Base-by-base conservation (phyloP, 2,329 filamentous ascomycete genomes). In the Diplodia scrobiculata region DNA sequence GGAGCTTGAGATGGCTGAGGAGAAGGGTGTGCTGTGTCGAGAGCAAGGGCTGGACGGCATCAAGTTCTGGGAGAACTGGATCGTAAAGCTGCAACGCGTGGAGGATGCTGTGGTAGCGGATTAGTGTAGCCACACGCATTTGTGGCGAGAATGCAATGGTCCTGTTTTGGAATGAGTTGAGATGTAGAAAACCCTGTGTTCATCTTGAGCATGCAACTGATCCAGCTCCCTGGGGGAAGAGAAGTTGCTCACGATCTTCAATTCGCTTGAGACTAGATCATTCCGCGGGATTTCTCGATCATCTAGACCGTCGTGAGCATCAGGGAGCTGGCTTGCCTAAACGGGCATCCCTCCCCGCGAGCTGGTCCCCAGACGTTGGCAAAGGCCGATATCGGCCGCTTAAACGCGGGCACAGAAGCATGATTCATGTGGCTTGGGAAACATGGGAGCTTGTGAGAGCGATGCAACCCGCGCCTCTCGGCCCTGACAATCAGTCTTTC, bases 1-100 rank as follows among this genome's bases (percentile, higher is more conserved):
- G 76, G 95, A 99, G 79, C 83, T 99, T 13, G 91, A 97, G 75
- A 97, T 99, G 94, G 93, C 93, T 0, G 95, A 99, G 77, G 94
- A 98, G 76, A 87, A 86, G 66, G 95, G 95, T 0, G 87, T 88
- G 2, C 76, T 99, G 21, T 98, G 94, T 76, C 88, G 95, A 55
- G 95, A 99, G 76, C 93, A 96, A 72, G 89, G 92, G 4, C 86
- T 98, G 14, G 93, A 97, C 76, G 95, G 95, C 0, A 82, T 96
- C 54, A 89, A 89, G 72, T 99, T 96, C 77, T 99, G 95, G 95
- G 88, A 91, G 78, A 99, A 99, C 67, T 79, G 77, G 77, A 71
- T 80, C 36, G 67, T 70, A 13, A 62, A 66, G 14, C 29, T 64
- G 17, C 67, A 66, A 5, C 36, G 27, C 1, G 36, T 65, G 21